phyloP scores from a whole-genome alignment of 2,329 filamentous ascomycete species.

The Paraphoma sp. region DNA sequence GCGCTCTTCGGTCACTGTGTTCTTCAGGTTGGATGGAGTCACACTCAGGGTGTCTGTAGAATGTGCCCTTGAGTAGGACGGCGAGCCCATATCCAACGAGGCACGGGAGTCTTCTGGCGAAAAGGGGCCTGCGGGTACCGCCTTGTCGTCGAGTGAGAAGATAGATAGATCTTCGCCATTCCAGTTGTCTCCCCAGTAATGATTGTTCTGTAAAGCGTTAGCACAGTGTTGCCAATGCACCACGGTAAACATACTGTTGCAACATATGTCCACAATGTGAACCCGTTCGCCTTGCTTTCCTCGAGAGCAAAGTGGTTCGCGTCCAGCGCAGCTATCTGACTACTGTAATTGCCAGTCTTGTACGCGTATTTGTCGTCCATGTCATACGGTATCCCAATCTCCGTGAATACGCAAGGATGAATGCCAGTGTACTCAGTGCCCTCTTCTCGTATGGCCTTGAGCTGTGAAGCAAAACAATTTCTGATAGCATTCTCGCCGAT shows the following conservation, averaged over 20 bases:
- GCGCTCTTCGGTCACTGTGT: conserved; percentile 67
- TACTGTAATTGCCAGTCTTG: conserved; percentile 92
- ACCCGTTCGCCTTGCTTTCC: conserved; percentile 81
- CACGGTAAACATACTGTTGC: conserved; percentile 61
- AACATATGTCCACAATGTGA: conserved; percentile 88
- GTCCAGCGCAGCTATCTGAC: conserved; percentile 90
- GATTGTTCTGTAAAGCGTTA: conserved; percentile 70
- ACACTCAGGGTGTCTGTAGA: conserved; percentile 60
- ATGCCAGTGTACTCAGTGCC: conserved; percentile 87
- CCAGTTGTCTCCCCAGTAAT: conserved; percentile 91
- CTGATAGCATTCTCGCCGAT: conserved; percentile 92
- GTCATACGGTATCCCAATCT: conserved; percentile 97
- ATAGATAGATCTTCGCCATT: conserved; percentile 97
- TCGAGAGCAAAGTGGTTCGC: conserved; percentile 95
- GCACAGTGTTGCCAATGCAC: background rate
- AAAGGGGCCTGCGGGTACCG: conserved; percentile 59
- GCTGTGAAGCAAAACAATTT: conserved; percentile 89
- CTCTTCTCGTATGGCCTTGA: conserved; percentile 82
- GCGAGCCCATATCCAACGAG: conserved; percentile 57
- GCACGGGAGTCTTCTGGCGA: conserved; percentile 59
- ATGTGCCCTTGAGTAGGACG: conserved; percentile 62
- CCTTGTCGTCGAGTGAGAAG: conserved; percentile 80
- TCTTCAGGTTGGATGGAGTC: conserved; percentile 77
- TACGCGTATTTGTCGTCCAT: conserved; percentile 98
- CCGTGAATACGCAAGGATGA: conserved; percentile 87